Conservation (phyloP, 169 alveolate species). For the Plasmodium vivax region DNA sequence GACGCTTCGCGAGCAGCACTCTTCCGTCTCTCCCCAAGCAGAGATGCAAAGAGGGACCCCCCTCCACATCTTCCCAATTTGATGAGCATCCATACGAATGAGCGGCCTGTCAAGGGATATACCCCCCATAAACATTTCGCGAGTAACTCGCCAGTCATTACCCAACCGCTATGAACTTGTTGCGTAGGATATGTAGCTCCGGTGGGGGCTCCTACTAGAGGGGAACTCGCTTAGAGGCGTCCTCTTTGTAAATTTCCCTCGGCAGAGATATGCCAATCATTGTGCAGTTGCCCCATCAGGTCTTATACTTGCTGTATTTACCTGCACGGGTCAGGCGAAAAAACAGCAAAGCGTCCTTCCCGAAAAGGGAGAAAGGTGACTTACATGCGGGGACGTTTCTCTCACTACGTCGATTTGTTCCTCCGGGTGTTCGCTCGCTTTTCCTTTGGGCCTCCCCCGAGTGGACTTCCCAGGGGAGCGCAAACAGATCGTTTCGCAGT, state of each 20-base stretch:
- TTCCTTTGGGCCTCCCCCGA: neutral
- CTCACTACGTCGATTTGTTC: neutral
- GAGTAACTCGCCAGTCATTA: too few species aligned
- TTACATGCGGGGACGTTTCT: neutral
- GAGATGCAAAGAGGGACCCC: too few species aligned
- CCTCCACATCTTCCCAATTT: too few species aligned
- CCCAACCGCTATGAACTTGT: neutral
- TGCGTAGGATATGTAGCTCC: neutral
- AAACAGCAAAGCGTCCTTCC: neutral
- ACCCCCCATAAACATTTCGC: too few species aligned
- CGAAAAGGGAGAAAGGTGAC: neutral
- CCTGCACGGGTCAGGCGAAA: neutral
- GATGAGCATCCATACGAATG: too few species aligned
- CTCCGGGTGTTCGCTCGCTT: neutral
- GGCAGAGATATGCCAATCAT: neutral
- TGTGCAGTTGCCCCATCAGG: neutral
- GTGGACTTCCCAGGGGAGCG: neutral
- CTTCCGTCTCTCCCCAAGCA: neutral
- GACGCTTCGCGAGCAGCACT: neutral
- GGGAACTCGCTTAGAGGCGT: neutral
- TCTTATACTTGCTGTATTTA: neutral
- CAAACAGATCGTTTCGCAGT: neutral
- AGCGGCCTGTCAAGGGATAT: too few species aligned
- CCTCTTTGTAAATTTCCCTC: neutral
- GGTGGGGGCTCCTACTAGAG: neutral